phyloP scores from a whole-genome alignment of 805 yeast genomes.

The Candida hungchunana region DNA sequence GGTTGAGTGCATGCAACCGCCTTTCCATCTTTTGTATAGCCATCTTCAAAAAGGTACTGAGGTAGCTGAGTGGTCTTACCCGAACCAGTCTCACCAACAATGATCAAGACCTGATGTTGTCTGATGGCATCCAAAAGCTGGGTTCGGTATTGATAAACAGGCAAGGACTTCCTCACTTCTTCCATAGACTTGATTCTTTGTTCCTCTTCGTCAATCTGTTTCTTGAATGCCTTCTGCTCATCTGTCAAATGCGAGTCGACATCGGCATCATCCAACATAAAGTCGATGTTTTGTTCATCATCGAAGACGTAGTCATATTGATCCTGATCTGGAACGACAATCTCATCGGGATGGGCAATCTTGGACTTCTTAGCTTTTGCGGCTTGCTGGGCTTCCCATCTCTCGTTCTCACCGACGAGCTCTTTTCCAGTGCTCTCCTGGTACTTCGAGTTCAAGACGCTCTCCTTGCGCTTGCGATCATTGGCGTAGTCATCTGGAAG shows the following conservation, averaged over 20 bases:
- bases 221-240: conserved; percentile 34
- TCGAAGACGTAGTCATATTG: conserved; percentile 80
- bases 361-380: conserved; percentile 17
- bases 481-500: conserved; percentile 57
- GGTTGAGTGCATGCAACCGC: conserved; percentile 90
- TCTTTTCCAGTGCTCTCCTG: conserved; percentile 35
- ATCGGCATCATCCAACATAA: conserved; percentile 35
- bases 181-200: conserved; percentile 28
- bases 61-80: conserved; percentile 95
- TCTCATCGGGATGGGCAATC: conserved; percentile 36
- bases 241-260: conserved; percentile 20
- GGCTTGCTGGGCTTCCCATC: conserved; percentile 23
- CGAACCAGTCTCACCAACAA: conserved; percentile 89
- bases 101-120: conserved; percentile 62
- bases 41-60: conserved; percentile 80
- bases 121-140: conserved; percentile 56
- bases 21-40: conserved; percentile 56
- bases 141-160: conserved; percentile 64
- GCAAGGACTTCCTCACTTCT: conserved; percentile 59
- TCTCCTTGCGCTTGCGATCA: conserved; percentile 52
- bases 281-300: conserved; percentile 54
- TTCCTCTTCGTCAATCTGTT: conserved; percentile 29
- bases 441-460: conserved; percentile 40
- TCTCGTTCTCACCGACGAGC: conserved; percentile 21
- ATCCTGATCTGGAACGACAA: conserved; percentile 37